A percentile compares a stretch with the other conserved stretches of the same genome.
These are phyloP conservation scores for Zea luxurians DNA, from an alignment of 176 grass and related monocot species.

Conservation along the genomic window DNA sequence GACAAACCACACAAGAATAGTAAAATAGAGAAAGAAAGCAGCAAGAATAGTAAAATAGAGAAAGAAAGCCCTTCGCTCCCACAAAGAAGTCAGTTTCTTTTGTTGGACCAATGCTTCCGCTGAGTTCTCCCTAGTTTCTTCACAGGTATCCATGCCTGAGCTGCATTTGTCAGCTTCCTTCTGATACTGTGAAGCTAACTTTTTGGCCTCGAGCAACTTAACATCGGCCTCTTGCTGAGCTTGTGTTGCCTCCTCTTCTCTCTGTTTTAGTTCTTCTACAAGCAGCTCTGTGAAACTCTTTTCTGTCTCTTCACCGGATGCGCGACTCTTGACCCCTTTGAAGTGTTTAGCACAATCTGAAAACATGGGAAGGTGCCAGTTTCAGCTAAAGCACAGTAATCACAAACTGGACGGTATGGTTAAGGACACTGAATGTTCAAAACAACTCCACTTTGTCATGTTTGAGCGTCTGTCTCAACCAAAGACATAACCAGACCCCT, in stretches of 20 bases:
- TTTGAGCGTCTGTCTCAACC: too few species aligned
- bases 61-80: constrained; percentile 86
- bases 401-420: not conserved
- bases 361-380: constrained; percentile 2
- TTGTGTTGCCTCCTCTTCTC: constrained; percentile 76
- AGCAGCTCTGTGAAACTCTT: constrained; percentile 81
- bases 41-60: too few species aligned
- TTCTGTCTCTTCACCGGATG: constrained; percentile 78
- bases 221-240: too few species aligned
- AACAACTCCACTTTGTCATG: not conserved
- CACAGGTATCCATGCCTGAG: too few species aligned
- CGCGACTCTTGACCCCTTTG: constrained; percentile 31
- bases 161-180: too few species aligned
- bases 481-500: too few species aligned
- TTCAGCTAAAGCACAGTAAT: constrained; percentile 4
- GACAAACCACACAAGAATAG: too few species aligned
- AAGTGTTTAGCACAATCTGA: constrained; percentile 82
- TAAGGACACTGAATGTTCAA: not conserved
- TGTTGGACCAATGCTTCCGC: constrained; percentile 59
- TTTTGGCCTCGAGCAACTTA: too few species aligned
- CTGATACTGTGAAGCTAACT: too few species aligned
- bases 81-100: constrained; percentile 73
- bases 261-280: constrained; percentile 75
- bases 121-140: too few species aligned
- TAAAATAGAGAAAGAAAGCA: too few species aligned